Evolutionary conservation across 1,139 yeast genomes (phyloP).

Genomic region (Pneumocystis canis): DNA sequence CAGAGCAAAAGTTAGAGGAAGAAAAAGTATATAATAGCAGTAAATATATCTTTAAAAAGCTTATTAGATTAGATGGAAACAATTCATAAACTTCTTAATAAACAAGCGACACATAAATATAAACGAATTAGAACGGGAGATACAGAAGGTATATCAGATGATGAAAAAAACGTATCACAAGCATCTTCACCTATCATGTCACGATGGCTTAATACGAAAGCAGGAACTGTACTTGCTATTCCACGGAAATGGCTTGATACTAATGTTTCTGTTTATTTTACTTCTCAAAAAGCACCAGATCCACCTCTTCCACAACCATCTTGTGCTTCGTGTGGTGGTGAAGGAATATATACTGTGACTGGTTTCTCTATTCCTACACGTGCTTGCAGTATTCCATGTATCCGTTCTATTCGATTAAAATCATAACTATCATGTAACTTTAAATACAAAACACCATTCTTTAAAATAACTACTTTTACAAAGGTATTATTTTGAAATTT

Average conservation of each 20-base stretch:
- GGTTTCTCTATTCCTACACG: not conserved
- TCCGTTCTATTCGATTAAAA: not conserved
- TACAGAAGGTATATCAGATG: not conserved
- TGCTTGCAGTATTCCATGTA: not conserved
- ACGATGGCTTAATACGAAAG: conserved; percentile 1
- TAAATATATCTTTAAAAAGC: not conserved
- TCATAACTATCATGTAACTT: too few species aligned
- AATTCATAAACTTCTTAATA: not conserved
- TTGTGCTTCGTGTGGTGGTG: not conserved
- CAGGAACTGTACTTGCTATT: not conserved
- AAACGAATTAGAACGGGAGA: not conserved
- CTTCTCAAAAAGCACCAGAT: not conserved
- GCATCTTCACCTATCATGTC: not conserved
- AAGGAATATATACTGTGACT: not conserved
- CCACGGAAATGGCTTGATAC: not conserved
- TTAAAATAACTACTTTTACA: too few species aligned
- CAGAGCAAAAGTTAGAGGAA: conserved; percentile 71
- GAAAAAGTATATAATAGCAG: conserved; percentile 37
- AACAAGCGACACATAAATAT: not conserved
- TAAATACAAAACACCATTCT: too few species aligned
- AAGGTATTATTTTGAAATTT: not conserved
- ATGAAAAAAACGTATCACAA: not conserved
- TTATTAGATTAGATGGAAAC: not conserved
- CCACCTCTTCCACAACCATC: not conserved
- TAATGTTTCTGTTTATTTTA: not conserved